A percentile compares a stretch with the other conserved stretches of the same genome.
Evolutionary conservation across 2,329 filamentous ascomycete genomes (phyloP).

Genomic region (Sarocladium brachiariae): DNA sequence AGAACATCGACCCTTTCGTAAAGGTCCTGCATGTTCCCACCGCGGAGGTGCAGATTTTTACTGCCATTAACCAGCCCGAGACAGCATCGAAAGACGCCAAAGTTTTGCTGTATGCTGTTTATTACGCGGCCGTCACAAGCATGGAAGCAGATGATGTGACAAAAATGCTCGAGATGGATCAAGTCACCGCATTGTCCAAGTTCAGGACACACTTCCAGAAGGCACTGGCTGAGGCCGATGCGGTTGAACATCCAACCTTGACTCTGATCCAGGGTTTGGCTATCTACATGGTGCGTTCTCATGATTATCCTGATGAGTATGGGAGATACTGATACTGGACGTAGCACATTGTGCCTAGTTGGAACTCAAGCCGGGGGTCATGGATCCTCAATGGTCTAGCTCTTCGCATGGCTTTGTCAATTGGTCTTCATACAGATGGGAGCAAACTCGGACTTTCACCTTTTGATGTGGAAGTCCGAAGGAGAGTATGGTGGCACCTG

Average conservation of each 20-base stretch:
- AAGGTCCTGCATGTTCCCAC: conserved; percentile 67
- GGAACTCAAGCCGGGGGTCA: conserved; percentile 3
- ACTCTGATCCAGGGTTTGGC: conserved; percentile 55
- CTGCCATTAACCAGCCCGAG: conserved; percentile 4
- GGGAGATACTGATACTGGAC: not conserved
- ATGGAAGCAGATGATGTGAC: conserved; percentile 51
- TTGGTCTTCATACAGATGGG: conserved; percentile 54
- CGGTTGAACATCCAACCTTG: conserved; percentile 52
- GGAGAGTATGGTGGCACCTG: conserved; percentile 56
- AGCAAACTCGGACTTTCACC: conserved; percentile 45
- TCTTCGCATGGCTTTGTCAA: conserved; percentile 46
- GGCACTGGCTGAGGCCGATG: conserved; percentile 54
- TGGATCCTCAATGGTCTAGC: conserved; percentile 59
- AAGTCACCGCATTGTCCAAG: not conserved
- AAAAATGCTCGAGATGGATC: conserved; percentile 1
- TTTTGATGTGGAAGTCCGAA: conserved; percentile 56
- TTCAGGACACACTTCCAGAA: conserved; percentile 29
- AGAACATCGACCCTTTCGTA: conserved; percentile 67
- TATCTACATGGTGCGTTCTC: conserved; percentile 49
- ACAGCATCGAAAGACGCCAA: not conserved
- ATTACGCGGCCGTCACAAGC: conserved; percentile 47
- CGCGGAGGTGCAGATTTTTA: conserved; percentile 47
- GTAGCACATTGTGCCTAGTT: conserved; percentile 12
- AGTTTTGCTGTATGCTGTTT: conserved; percentile 50
- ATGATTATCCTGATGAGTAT: not conserved